phyloP scores from a whole-genome alignment of 192 early-diverging fungal species.

The Podila horticola region DNA sequence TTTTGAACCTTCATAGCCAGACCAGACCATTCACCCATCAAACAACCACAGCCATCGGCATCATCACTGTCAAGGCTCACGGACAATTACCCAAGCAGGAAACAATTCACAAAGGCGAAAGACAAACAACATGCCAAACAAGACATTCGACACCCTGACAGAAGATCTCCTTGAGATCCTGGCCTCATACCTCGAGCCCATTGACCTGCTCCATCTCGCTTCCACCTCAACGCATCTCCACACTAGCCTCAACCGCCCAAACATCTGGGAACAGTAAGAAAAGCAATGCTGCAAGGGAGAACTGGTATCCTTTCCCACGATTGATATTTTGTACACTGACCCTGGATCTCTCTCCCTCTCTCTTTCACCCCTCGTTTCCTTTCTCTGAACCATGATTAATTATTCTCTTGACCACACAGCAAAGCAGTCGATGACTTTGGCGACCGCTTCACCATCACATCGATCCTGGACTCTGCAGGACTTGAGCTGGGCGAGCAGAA shows the following conservation, averaged over 20 bases:
- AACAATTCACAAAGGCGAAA: conserved; percentile 6
- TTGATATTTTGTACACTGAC: no score
- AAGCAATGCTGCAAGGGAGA: not conserved
- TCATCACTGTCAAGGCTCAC: not conserved
- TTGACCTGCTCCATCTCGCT: conserved; percentile 41
- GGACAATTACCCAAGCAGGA: not conserved
- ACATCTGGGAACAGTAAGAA: conserved; percentile 51
- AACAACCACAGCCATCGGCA: not conserved
- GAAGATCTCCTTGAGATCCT: conserved; percentile 44
- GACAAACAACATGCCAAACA: conserved; percentile 16
- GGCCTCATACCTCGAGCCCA: conserved; percentile 50
- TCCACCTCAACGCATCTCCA: conserved; percentile 37
- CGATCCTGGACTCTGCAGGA: conserved; percentile 58
- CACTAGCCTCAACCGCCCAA: conserved; percentile 18
- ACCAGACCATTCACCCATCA: not conserved
- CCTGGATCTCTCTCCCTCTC: no score
- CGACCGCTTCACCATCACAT: conserved; percentile 59
- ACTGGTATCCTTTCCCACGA: not conserved
- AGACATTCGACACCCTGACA: conserved; percentile 38
- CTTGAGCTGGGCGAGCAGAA: conserved; percentile 50
- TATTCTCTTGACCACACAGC: conserved; percentile 23
- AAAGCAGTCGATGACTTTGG: conserved; percentile 65
- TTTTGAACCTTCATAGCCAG: not conserved
- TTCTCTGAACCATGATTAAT: not conserved
- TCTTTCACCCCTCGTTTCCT: no score